A percentile compares a stretch with the other conserved stretches of the same genome.
These are phyloP conservation scores for Cladosporium sp. DNA, from an alignment of 2,329 filamentous ascomycete species.

Conservation along the genomic window DNA sequence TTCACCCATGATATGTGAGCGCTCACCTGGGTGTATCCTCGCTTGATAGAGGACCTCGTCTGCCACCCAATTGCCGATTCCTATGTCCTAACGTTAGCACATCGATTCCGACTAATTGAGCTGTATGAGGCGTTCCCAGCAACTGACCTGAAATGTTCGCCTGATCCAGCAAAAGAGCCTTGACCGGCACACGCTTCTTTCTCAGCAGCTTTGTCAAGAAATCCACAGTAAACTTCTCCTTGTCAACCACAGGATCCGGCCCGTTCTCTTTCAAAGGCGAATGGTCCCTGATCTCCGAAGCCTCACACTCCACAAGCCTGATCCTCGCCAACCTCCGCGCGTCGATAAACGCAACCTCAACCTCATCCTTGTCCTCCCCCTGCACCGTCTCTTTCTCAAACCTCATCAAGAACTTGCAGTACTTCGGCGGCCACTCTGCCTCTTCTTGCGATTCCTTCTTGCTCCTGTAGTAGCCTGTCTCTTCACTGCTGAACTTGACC, in stretches of 20 bases:
- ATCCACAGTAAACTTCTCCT: constrained; percentile 70
- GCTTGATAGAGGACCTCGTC: constrained; percentile 93
- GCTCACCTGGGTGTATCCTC: constrained; percentile 67
- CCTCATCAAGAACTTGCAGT: constrained; percentile 80
- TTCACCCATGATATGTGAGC: not conserved
- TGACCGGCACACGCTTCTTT: constrained; percentile 80
- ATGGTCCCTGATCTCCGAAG: constrained; percentile 69
- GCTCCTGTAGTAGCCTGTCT: constrained; percentile 76
- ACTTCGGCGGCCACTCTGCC: constrained; percentile 90
- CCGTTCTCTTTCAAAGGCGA: constrained; percentile 88
- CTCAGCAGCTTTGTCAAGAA: constrained; percentile 73
- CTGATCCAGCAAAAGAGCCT: constrained; percentile 86
- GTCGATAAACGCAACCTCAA: constrained; percentile 78
- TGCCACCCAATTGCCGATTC: constrained; percentile 96
- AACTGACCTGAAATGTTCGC: constrained; percentile 64
- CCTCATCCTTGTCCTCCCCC: constrained; percentile 46
- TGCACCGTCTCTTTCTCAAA: constrained; percentile 40
- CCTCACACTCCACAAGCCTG: constrained; percentile 77
- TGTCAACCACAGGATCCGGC: constrained; percentile 85
- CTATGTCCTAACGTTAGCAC: constrained; percentile 37
- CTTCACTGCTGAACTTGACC: constrained; percentile 80
- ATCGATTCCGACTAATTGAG: no score
- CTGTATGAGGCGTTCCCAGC: not conserved
- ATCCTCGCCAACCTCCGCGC: constrained; percentile 75
- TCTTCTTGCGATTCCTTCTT: constrained; percentile 51